phyloP scores from a whole-genome alignment of 768 basidiomycete genomes.

The Symmetrospora coprosmae region DNA sequence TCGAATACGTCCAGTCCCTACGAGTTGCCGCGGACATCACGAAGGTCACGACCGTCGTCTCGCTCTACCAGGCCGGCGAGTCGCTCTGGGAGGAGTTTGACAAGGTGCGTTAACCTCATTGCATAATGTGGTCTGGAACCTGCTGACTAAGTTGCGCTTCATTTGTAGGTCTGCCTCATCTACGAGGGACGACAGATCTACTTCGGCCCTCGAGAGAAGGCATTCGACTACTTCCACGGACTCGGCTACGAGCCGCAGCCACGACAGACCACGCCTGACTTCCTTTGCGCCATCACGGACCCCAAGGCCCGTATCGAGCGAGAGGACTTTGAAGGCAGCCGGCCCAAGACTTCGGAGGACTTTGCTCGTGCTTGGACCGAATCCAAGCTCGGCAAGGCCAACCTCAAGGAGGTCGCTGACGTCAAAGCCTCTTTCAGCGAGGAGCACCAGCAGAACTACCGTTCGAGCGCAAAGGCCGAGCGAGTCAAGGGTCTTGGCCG shows the following conservation, averaged over 20 bases:
- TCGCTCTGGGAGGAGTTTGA: constrained; percentile 50
- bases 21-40: constrained; percentile 41
- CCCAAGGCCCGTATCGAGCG: constrained; percentile 47
- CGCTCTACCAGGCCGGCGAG: constrained; percentile 49
- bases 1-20: constrained; percentile 43
- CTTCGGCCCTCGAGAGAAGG: constrained; percentile 54
- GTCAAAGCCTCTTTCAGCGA: constrained; percentile 37
- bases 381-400: constrained; percentile 36
- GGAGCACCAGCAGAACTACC: constrained; percentile 28
- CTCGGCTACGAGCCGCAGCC: constrained; percentile 42
- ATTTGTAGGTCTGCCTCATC: constrained; percentile 40
- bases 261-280: constrained; percentile 36
- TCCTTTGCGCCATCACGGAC: constrained; percentile 44
- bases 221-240: constrained; percentile 57
- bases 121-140: not conserved
- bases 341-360: constrained; percentile 42
- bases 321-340: constrained; percentile 37
- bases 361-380: constrained; percentile 40
- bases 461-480: not conserved
- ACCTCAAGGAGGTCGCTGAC: constrained; percentile 34
- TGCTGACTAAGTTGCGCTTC: not conserved
- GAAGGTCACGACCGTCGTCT: constrained; percentile 35
- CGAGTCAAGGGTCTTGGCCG: not conserved
- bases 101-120: constrained; percentile 58
- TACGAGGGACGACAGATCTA: constrained; percentile 60